Conservation (phyloP, 257 asterid genomes). For the Solanum gandarillasii region DNA sequence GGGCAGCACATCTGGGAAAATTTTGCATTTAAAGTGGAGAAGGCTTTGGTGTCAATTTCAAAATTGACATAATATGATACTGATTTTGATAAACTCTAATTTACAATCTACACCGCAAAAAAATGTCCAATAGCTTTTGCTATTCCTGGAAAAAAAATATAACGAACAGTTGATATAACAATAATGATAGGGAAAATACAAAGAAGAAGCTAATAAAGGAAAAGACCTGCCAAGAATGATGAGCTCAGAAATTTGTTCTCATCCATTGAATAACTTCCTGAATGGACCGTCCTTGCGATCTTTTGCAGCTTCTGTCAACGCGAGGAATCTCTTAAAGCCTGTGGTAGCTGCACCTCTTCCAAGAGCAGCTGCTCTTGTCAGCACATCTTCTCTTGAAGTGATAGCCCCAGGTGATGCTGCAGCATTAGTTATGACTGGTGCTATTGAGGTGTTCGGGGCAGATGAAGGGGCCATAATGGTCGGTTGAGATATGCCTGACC, state of each 20-base stretch:
- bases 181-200: not conserved
- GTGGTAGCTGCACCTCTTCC: constrained; percentile 97
- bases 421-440: constrained; percentile 31
- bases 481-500: constrained; percentile 61
- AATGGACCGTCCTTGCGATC: constrained; percentile 92
- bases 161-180: not conserved
- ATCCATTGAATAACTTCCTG: constrained; percentile 84
- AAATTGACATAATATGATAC: not conserved
- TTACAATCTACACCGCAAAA: not conserved
- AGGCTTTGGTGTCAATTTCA: not conserved
- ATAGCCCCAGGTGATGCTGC: constrained; percentile 45
- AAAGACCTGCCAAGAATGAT: not conserved
- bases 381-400: constrained; percentile 76
- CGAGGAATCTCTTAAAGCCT: constrained; percentile 80
- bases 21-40: not conserved
- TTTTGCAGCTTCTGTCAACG: constrained; percentile 84
- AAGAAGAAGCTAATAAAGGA: not conserved
- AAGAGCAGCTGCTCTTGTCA: constrained; percentile 94
- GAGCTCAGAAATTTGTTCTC: constrained; percentile 3
- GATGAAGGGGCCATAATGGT: constrained; percentile 23
- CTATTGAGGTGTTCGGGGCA: constrained; percentile 19
- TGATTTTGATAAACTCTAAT: not conserved
- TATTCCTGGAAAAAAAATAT: not conserved
- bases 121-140: not conserved
- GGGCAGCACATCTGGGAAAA: not conserved